phyloP scores from a whole-genome alignment of 495 filamentous ascomycete species.

The Neurospora cerealis region DNA sequence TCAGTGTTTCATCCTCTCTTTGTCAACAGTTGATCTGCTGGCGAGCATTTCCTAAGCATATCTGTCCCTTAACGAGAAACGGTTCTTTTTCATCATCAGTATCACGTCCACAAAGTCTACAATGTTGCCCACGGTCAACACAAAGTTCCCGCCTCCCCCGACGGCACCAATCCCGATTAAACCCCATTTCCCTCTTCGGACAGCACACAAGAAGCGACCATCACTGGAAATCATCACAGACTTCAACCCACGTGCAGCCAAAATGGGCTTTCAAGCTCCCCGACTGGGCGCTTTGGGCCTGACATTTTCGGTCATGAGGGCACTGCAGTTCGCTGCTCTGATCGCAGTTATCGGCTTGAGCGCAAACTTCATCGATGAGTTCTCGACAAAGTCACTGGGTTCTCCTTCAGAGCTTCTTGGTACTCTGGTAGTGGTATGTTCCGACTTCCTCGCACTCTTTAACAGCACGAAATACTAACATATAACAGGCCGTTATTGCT shows the following conservation, averaged over 20 bases:
- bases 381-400: conserved; percentile 50
- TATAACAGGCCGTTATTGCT: conserved; percentile 57
- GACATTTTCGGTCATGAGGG: conserved; percentile 64
- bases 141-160: conserved; percentile 18
- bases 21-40: conserved; percentile 23
- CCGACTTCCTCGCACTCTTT: background rate
- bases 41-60: background rate
- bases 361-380: conserved; percentile 72
- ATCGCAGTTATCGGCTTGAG: conserved; percentile 73
- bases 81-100: background rate
- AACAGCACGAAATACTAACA: background rate
- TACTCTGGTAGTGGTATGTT: conserved; percentile 66
- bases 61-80: background rate
- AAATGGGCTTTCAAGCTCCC: conserved; percentile 47
- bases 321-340: conserved; percentile 60
- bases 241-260: conserved; percentile 25
- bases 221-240: conserved; percentile 22
- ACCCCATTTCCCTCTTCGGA: conserved; percentile 17
- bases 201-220: conserved; percentile 19
- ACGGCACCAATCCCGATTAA: conserved; percentile 18
- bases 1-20: background rate
- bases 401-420: conserved; percentile 68
- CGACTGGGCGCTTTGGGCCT: conserved; percentile 69
- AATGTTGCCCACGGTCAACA: conserved; percentile 13
- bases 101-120: conserved; percentile 9